phyloP scores from a whole-genome alignment of 1,139 yeast genomes.

The Saccharomycopsis phalli region DNA sequence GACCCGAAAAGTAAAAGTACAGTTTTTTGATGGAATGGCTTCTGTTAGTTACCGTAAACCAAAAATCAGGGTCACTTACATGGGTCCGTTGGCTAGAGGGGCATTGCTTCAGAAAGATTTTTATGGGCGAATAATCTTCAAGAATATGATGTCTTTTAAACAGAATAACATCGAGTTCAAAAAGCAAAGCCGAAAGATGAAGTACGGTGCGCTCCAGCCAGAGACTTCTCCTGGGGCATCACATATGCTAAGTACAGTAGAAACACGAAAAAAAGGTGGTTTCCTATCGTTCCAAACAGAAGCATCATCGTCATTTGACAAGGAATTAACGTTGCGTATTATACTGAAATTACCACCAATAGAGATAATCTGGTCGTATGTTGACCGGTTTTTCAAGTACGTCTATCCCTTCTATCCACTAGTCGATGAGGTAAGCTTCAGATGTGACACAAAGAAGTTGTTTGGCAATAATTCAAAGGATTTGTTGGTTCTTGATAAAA shows the following conservation, averaged over 20 bases:
- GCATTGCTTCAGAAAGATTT: conserved; percentile 14
- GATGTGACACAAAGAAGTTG: conserved; percentile 22
- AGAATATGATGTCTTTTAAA: conserved; percentile 9
- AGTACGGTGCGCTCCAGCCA: neutral
- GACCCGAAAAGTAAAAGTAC: conserved; percentile 21
- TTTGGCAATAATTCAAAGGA: conserved; percentile 14
- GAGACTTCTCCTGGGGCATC: conserved; percentile 7
- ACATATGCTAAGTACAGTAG: conserved; percentile 5
- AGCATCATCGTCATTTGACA: conserved; percentile 16
- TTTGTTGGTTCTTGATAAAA: conserved; percentile 11
- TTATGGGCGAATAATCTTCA: conserved; percentile 15
- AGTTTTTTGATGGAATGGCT: conserved; percentile 23
- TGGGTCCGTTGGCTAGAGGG: conserved; percentile 15
- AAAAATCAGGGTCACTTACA: conserved; percentile 17
- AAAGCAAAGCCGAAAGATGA: conserved; percentile 20
- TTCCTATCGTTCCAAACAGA: conserved; percentile 2
- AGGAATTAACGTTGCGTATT: conserved; percentile 23
- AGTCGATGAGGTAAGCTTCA: conserved; percentile 36
- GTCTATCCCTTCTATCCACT: conserved; percentile 45
- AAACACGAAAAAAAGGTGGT: neutral
- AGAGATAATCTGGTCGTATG: conserved; percentile 31
- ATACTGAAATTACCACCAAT: conserved; percentile 36
- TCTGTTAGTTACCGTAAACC: conserved; percentile 24
- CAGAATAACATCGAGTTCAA: conserved; percentile 22
- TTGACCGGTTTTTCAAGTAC: conserved; percentile 35